phyloP scores from a whole-genome alignment of 495 filamentous ascomycete species.

The Aspergillus ostianus region DNA sequence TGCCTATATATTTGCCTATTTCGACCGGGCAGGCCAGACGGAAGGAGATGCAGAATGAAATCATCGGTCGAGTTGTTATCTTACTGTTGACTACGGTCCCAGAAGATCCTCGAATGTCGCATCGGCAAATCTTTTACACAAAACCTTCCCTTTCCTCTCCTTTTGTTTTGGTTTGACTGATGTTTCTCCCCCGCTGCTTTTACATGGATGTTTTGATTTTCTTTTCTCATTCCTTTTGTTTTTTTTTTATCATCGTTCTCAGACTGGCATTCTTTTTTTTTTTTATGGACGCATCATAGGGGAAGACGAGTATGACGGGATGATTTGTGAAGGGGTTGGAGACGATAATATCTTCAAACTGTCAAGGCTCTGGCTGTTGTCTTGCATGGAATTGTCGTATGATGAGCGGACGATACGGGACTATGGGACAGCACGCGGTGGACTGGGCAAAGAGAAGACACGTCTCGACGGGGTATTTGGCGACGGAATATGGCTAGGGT shows the following conservation, averaged over 20 bases:
- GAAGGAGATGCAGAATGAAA: slow-evolving; percentile 41
- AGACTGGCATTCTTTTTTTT: slow-evolving; percentile 18
- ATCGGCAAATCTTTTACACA: slow-evolving; percentile 8
- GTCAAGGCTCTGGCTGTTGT: slow-evolving; percentile 13
- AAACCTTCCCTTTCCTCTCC: slow-evolving; percentile 11
- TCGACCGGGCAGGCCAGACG: slow-evolving; percentile 26
- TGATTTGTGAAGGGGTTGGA: slow-evolving; percentile 14
- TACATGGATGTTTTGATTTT: slow-evolving; percentile 7
- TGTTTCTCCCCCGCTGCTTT: slow-evolving; percentile 3
- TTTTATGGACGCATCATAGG: slow-evolving; percentile 25
- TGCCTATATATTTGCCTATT: slow-evolving; percentile 13
- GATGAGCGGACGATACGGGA: slow-evolving; percentile 10
- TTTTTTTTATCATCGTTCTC: slow-evolving; percentile 14
- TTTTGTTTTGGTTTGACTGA: slow-evolving; percentile 20
- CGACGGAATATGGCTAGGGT: slow-evolving; percentile 51
- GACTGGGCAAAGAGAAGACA: slow-evolving; percentile 10
- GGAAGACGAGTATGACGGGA: slow-evolving; percentile 21
- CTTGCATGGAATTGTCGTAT: slow-evolving; percentile 8
- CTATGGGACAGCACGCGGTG: slow-evolving; percentile 9
- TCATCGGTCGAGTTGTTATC: slow-evolving; percentile 22
- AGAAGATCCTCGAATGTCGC: slow-evolving; percentile 20
- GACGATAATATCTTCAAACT: slow-evolving; percentile 12
- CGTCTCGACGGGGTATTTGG: slow-evolving; percentile 34
- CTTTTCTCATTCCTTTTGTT: slow-evolving; percentile 8
- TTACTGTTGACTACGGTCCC: slow-evolving; percentile 21